A percentile compares a stretch with the other conserved stretches of the same genome.
These are phyloP conservation scores for Eleusine coracana DNA, from an alignment of 176 grass and related monocot genomes.

Conservation along the genomic window DNA sequence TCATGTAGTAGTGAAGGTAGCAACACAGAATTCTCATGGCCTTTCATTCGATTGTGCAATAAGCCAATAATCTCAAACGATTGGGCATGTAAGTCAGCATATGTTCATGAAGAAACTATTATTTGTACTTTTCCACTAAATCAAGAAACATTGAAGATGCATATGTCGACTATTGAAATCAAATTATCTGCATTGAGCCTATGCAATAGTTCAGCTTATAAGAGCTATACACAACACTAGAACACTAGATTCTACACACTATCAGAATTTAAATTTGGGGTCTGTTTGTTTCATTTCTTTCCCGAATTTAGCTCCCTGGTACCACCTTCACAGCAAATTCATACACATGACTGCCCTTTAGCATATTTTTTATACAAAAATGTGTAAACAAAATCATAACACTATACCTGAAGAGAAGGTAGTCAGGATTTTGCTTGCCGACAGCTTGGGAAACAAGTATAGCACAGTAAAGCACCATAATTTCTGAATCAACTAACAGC, in stretches of 20 bases:
- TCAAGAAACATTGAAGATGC: neutral
- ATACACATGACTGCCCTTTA: neutral
- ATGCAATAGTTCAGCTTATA: conserved; percentile 26
- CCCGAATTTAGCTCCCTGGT: neutral
- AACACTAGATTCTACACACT: neutral
- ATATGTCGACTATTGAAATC: conserved; percentile 2
- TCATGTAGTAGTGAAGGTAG: neutral
- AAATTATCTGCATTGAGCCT: neutral
- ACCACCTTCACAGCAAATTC: neutral
- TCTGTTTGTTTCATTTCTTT: neutral
- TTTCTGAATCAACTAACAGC: conserved; percentile 36
- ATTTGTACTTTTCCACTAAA: conserved; percentile 23
- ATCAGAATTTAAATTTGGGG: neutral
- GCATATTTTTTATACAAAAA: conserved; percentile 25
- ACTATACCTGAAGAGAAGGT: conserved; percentile 34
- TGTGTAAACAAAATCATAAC: neutral
- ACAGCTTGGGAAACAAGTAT: conserved; percentile 2
- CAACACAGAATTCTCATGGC: neutral
- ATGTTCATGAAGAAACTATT: conserved; percentile 6
- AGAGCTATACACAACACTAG: neutral
- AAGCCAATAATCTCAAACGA: conserved; percentile 29
- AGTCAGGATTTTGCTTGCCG: neutral
- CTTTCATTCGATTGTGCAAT: conserved; percentile 7
- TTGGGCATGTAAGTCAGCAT: neutral
- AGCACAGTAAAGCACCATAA: conserved; percentile 22